phyloP scores from a whole-genome alignment of 2,329 filamentous ascomycete species.

The Emergomyces pasteurianus region DNA sequence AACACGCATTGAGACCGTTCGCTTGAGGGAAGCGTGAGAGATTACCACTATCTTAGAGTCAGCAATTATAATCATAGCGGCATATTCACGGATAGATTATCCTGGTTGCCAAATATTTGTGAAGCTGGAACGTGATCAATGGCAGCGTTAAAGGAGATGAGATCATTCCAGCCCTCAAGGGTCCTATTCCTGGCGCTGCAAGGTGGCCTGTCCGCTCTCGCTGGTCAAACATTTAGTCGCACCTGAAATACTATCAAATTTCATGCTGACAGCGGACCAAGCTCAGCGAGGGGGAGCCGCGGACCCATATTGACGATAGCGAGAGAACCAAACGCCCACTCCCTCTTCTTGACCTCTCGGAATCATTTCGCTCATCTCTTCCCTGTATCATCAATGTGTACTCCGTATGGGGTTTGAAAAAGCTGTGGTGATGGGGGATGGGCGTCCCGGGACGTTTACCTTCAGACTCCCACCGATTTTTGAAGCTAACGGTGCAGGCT shows the following conservation, averaged over 20 bases:
- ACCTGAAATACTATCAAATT: background rate
- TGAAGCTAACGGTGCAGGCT: background rate
- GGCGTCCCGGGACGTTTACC: background rate
- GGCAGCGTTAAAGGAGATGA: background rate
- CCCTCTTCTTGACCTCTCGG: background rate
- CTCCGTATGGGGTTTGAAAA: background rate
- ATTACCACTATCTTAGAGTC: background rate
- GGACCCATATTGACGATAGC: background rate
- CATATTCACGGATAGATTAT: background rate
- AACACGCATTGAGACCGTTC: background rate
- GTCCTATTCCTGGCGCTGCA: background rate
- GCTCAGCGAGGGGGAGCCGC: background rate
- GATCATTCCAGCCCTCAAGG: background rate
- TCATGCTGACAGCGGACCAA: background rate
- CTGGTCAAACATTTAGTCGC: background rate
- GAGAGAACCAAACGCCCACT: background rate
- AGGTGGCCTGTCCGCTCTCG: background rate
- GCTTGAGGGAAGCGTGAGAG: background rate
- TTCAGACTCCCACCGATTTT: background rate
- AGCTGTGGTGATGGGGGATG: background rate
- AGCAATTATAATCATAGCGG: background rate
- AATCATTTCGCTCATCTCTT: background rate
- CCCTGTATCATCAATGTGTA: background rate
- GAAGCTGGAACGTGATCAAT: background rate
- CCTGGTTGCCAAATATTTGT: background rate